These are phyloP conservation scores for Nakazawaea pomicola DNA, from an alignment of 805 yeast species.

Conservation along the genomic window DNA sequence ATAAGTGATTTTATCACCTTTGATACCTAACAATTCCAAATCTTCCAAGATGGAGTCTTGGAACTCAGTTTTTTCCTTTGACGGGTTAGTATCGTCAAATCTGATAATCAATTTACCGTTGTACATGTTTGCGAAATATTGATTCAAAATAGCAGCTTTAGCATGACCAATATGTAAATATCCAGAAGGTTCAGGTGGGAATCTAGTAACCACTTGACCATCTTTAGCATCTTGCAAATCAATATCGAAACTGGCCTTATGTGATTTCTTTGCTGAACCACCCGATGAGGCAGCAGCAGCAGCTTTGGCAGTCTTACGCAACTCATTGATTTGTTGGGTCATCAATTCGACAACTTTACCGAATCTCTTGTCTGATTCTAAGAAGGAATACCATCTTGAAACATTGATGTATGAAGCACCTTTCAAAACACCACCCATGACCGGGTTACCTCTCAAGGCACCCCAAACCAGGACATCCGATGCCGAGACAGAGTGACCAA, in stretches of 20 bases:
- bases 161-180: conserved; percentile 99
- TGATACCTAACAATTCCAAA: conserved; percentile 82
- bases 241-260: conserved; percentile 93
- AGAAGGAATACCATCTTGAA: conserved; percentile 86
- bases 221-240: conserved; percentile 86
- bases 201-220: conserved; percentile 96
- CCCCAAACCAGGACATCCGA: conserved; percentile 95
- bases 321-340: conserved; percentile 64
- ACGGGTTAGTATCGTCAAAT: conserved; percentile 97
- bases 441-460: conserved; percentile 85
- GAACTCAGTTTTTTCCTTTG: conserved; percentile 92
- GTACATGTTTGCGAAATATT: conserved; percentile 92
- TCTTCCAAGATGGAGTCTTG: conserved; percentile 94
- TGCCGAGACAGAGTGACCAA: conserved; percentile 60
- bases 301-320: conserved; percentile 60
- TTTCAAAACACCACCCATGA: conserved; percentile 87
- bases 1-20: conserved; percentile 83
- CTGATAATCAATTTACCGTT: conserved; percentile 95
- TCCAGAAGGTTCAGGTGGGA: conserved; percentile 99
- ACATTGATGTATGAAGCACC: conserved; percentile 79
- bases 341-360: conserved; percentile 65
- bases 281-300: conserved; percentile 34
- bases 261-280: conserved; percentile 75
- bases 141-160: conserved; percentile 94
- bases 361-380: conserved; percentile 63